These are phyloP conservation scores for Amoebophrya sp. DNA, from an alignment of 169 alveolate genomes.

Conservation along the genomic window DNA sequence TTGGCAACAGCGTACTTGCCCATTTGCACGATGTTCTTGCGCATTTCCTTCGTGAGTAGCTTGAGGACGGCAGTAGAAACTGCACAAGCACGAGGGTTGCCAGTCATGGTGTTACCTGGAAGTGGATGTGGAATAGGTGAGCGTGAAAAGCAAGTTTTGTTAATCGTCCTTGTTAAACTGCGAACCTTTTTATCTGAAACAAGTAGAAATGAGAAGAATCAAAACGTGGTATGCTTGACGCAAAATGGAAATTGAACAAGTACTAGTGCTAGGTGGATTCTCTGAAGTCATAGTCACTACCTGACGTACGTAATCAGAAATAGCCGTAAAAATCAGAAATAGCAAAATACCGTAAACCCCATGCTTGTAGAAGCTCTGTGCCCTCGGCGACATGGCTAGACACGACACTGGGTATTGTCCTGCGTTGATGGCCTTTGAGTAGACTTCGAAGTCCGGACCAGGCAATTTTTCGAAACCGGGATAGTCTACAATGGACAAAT, in stretches of 20 bases:
- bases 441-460: conserved; percentile 31
- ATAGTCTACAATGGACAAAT: conserved; percentile 3
- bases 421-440: conserved; percentile 20
- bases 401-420: conserved; percentile 32
- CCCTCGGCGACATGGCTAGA: conserved; percentile 5
- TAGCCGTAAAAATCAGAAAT: too few relatives aligned
- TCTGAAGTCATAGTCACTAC: too few relatives aligned
- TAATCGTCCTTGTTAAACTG: too few relatives aligned
- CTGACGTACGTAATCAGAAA: too few relatives aligned
- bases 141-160: too few relatives aligned
- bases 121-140: too few relatives aligned
- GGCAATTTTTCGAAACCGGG: conserved; percentile 28
- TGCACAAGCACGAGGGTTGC: conserved; percentile 22
- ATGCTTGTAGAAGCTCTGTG: neutral
- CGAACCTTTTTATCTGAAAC: too few relatives aligned
- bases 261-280: too few relatives aligned
- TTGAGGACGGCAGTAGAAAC: neutral
- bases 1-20: conserved; percentile 12
- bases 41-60: neutral
- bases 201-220: too few relatives aligned
- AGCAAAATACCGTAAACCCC: conserved; percentile 37
- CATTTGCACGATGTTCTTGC: conserved; percentile 17
- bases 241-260: too few relatives aligned
- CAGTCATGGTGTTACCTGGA: conserved; percentile 33
- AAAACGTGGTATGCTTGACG: too few relatives aligned